These are phyloP conservation scores for Pugionium cornutum DNA, from an alignment of 345 rosid genomes.

Conservation along the genomic window DNA sequence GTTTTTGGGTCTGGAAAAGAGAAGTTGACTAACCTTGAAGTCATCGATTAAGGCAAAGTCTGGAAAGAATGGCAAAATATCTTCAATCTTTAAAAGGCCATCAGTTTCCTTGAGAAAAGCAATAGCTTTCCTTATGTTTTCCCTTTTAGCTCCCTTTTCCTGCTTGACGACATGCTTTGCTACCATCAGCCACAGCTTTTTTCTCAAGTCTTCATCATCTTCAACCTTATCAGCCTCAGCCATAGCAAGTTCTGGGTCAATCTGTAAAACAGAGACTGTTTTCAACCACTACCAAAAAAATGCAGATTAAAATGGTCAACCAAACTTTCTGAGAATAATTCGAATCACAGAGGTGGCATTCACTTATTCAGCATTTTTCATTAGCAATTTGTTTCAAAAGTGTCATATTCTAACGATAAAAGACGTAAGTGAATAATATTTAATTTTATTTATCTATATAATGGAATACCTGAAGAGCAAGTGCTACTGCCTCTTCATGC, in stretches of 20 bases:
- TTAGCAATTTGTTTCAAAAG: neutral
- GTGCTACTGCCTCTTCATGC: slow-evolving; percentile 99
- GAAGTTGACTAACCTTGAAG: slow-evolving; percentile 68
- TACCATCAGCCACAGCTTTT: slow-evolving; percentile 98
- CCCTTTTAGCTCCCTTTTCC: slow-evolving; percentile 95
- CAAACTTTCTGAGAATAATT: slow-evolving; percentile 14
- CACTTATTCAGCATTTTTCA: slow-evolving; percentile 3
- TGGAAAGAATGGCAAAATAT: slow-evolving; percentile 96
- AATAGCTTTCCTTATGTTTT: slow-evolving; percentile 94
- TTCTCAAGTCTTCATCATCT: slow-evolving; percentile 98
- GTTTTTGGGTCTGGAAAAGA: slow-evolving; percentile 11
- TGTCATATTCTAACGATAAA: slow-evolving; percentile 12
- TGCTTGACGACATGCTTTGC: slow-evolving; percentile 95
- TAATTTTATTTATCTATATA: neutral
- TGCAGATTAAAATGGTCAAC: slow-evolving; percentile 14
- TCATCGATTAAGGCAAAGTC: slow-evolving; percentile 99
- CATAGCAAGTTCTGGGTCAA: slow-evolving; percentile 98
- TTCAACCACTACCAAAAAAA: slow-evolving; percentile 27
- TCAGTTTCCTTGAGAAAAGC: slow-evolving; percentile 99
- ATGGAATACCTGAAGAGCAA: slow-evolving; percentile 84
- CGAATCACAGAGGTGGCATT: slow-evolving; percentile 1
- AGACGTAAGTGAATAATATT: neutral
- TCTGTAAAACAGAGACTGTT: slow-evolving; percentile 48
- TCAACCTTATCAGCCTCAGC: slow-evolving; percentile 99
- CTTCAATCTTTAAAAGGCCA: slow-evolving; percentile 95